Evolutionary conservation across 192 early-diverging fungal genomes (phyloP).

Genomic region (Cetraspora pellucida): DNA sequence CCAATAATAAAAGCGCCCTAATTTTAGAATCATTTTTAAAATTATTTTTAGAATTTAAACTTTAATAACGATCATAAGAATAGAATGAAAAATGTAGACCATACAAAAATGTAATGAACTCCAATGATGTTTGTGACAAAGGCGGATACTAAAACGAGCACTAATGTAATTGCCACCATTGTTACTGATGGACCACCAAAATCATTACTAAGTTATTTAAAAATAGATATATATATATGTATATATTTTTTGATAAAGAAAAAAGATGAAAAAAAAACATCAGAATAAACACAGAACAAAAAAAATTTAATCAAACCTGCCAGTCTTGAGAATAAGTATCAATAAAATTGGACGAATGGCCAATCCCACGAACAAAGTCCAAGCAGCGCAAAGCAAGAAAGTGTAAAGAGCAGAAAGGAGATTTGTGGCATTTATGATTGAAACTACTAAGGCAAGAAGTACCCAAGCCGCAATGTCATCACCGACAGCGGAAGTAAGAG

Average conservation of each 20-base stretch:
- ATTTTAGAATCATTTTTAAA: too few species aligned
- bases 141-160: conserved; percentile 69
- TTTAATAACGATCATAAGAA: too few species aligned
- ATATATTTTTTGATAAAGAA: too few species aligned
- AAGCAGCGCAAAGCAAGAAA: conserved; percentile 73
- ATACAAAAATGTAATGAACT: conserved; percentile 85
- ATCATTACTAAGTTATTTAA: not conserved
- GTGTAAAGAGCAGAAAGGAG: conserved; percentile 79
- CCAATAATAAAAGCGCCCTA: conserved; percentile 83
- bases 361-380: conserved; percentile 69
- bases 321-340: conserved; percentile 52
- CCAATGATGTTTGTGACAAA: conserved; percentile 88
- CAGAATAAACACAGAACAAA: too few species aligned
- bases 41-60: too few species aligned
- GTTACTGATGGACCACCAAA: conserved; percentile 57
- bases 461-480: conserved; percentile 91
- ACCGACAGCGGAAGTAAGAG: conserved; percentile 82
- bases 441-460: conserved; percentile 78
- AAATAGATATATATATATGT: too few species aligned
- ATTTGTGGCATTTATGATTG: conserved; percentile 77
- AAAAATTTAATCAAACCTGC: conserved; percentile 40
- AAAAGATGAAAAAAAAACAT: too few species aligned
- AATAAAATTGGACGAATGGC: conserved; percentile 65
- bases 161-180: conserved; percentile 73
- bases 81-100: too few species aligned